A percentile compares a stretch with the other conserved stretches of the same genome.
These are phyloP conservation scores for Phylloporus sp. DNA, from an alignment of 768 basidiomycete genomes.

Conservation along the genomic window DNA sequence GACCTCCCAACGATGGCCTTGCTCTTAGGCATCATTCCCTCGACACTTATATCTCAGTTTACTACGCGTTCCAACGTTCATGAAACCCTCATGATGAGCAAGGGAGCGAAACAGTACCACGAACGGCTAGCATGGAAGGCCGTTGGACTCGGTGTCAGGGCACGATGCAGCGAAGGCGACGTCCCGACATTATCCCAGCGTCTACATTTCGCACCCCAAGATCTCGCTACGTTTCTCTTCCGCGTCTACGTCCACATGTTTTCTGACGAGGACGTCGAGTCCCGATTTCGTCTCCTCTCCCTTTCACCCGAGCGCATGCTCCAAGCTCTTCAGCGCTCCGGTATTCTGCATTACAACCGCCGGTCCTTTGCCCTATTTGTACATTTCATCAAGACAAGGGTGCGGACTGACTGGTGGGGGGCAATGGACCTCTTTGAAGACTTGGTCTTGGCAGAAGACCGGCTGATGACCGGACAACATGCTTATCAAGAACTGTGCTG, in stretches of 20 bases:
- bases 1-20: constrained; percentile 25
- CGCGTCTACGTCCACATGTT: constrained; percentile 26
- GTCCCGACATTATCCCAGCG: background rate
- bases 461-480: constrained; percentile 19
- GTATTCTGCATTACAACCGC: constrained; percentile 42
- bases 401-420: constrained; percentile 38
- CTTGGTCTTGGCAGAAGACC: constrained; percentile 4
- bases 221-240: constrained; percentile 22
- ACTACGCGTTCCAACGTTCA: constrained; percentile 22
- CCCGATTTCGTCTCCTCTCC: background rate
- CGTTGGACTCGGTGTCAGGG: background rate
- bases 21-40: constrained; percentile 23
- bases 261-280: constrained; percentile 16
- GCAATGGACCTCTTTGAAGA: constrained; percentile 34
- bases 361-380: constrained; percentile 45
- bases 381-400: constrained; percentile 34
- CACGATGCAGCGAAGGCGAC: background rate
- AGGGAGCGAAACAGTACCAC: constrained; percentile 10
- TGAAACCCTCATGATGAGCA: constrained; percentile 8
- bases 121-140: constrained; percentile 26
- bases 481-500: constrained; percentile 43
- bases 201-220: constrained; percentile 10
- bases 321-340: background rate
- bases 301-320: background rate
- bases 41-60: constrained; percentile 19